Evolutionary conservation across 306 rosid genomes (phyloP).

Genomic region (Rosa lucieae): DNA sequence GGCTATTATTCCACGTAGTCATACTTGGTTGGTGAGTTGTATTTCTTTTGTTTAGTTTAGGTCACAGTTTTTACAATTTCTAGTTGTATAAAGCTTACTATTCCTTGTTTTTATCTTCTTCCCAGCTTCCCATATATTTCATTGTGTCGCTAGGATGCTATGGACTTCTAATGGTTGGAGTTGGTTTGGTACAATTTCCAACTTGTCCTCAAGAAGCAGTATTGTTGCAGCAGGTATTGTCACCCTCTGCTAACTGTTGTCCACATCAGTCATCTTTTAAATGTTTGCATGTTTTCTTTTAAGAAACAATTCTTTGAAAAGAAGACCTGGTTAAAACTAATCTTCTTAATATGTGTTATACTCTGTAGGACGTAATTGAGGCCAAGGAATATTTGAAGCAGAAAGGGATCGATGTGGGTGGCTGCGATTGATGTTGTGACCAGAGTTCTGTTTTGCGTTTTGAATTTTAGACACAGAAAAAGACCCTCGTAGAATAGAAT

Average conservation of each 20-base stretch:
- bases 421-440: slow-evolving; percentile 38
- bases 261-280: background rate
- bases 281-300: background rate
- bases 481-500: background rate
- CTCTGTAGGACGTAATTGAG: slow-evolving; percentile 64
- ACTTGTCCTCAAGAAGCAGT: slow-evolving; percentile 83
- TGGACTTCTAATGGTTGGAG: slow-evolving; percentile 88
- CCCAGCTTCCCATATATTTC: slow-evolving; percentile 80
- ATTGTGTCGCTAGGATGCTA: slow-evolving; percentile 87
- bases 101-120: slow-evolving; percentile 22
- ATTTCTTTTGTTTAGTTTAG: background rate
- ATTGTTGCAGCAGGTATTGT: slow-evolving; percentile 61
- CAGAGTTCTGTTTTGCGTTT: background rate
- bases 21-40: slow-evolving; percentile 80
- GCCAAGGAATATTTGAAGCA: slow-evolving; percentile 73
- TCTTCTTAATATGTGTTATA: background rate
- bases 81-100: slow-evolving; percentile 22
- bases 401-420: slow-evolving; percentile 63
- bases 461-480: background rate
- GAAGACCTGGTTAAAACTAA: background rate
- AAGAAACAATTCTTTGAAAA: background rate
- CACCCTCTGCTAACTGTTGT: background rate
- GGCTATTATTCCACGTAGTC: slow-evolving; percentile 48
- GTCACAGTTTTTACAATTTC: slow-evolving; percentile 1
- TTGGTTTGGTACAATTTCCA: slow-evolving; percentile 81